Percentiles rank a stretch among this genome's conserved stretches.
These are phyloP conservation scores for Diaporthe australafricana DNA, from an alignment of 2,329 filamentous ascomycete genomes.

Conservation along the genomic window DNA sequence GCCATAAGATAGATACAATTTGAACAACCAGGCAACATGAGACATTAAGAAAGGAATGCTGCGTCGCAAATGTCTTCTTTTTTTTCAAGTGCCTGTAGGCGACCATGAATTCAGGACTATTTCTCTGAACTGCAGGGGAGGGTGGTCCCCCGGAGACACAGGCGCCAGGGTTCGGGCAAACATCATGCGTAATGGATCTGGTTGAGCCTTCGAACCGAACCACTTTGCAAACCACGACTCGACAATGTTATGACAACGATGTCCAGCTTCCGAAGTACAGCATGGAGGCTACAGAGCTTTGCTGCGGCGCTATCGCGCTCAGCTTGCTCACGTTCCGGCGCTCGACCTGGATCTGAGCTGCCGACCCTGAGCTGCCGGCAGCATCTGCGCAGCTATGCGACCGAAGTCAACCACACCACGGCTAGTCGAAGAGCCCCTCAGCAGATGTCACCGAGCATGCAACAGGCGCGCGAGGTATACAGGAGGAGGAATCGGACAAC, in stretches of 20 bases:
- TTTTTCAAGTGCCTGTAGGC: too few species aligned
- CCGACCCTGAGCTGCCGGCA: conserved; percentile 22
- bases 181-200: conserved; percentile 20
- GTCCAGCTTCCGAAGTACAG: conserved; percentile 53
- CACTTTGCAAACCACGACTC: conserved; percentile 24
- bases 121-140: neutral
- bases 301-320: conserved; percentile 37
- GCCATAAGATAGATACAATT: neutral
- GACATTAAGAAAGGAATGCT: neutral
- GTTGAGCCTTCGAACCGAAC: conserved; percentile 42
- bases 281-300: conserved; percentile 46
- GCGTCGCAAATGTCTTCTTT: too few species aligned
- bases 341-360: conserved; percentile 8
- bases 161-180: conserved; percentile 31
- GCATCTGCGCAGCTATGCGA: conserved; percentile 37
- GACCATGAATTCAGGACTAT: neutral
- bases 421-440: conserved; percentile 42
- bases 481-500: conserved; percentile 76
- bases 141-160: neutral
- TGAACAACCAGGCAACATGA: neutral
- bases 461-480: conserved; percentile 73
- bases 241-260: conserved; percentile 47
- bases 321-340: conserved; percentile 9
- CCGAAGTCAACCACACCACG: conserved; percentile 43
- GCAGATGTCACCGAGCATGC: conserved; percentile 65